Evolutionary conservation across 208 protist genomes (phyloP).

Genomic region (Trypanosoma lewisi): DNA sequence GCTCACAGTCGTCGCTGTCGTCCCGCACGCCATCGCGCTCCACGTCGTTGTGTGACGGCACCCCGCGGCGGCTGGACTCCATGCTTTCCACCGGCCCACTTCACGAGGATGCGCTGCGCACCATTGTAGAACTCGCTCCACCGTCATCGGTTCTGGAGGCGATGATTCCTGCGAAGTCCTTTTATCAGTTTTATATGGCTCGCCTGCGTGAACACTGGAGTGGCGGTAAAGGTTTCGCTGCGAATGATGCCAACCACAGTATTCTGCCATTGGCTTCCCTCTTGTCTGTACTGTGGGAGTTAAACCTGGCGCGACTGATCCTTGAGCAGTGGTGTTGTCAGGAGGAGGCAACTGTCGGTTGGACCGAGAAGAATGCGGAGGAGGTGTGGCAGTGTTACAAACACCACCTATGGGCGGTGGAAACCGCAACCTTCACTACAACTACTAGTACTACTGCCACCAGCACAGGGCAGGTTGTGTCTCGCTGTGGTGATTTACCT

Average conservation of each 20-base stretch:
- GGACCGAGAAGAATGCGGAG: conserved; percentile 33
- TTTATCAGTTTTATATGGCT: conserved; percentile 19
- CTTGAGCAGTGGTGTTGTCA: conserved; percentile 16
- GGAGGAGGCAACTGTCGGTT: neutral
- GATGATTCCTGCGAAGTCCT: conserved; percentile 20
- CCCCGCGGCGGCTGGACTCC: neutral
- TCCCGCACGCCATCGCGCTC: conserved; percentile 17
- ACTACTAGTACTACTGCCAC: neutral
- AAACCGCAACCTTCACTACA: conserved; percentile 4
- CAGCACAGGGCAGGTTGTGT: neutral
- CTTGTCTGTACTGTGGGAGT: conserved; percentile 36
- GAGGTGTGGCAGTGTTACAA: conserved; percentile 66
- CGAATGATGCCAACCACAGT: neutral
- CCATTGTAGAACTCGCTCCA: conserved; percentile 21
- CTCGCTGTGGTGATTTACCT: conserved; percentile 8
- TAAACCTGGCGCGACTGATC: conserved; percentile 57
- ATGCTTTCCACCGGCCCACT: neutral
- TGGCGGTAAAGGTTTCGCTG: neutral
- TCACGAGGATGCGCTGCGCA: conserved; percentile 2
- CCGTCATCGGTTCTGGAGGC: conserved; percentile 22
- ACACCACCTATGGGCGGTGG: conserved; percentile 43
- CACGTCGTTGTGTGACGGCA: conserved; percentile 18
- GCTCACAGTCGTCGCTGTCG: conserved; percentile 28
- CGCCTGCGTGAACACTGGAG: conserved; percentile 13
- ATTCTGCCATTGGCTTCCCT: conserved; percentile 23